Evolutionary conservation across 306 rosid species (phyloP), one percentile per base, ranked within the genome.

Genomic region (Gastrolobium bilobum): DNA sequence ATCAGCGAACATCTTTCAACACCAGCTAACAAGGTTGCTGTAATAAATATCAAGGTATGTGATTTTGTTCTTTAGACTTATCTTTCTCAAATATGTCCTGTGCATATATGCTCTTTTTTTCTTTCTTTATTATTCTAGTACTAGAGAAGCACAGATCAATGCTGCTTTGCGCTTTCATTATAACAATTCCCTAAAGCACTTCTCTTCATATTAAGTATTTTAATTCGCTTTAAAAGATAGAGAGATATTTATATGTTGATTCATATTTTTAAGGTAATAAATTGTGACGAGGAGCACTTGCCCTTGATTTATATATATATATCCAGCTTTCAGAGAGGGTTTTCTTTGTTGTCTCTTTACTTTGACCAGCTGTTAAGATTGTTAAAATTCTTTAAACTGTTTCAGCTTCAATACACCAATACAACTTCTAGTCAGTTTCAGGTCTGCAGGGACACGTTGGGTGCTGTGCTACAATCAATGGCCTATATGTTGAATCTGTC

Each of bases 381-480:
- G 79, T 44, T 88, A 56, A 65, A 39, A 42, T 44, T 43, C 56
- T 68, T 74, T 67, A 42, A 57, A 39, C 67, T 71, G 67, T 81
- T 79, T 80, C 94, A 95, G 99, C 98, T 91, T 81, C 96, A 91
- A 84, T 96, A 84, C 63, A 64, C 92, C 1, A 96, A 90, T 82
- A 85, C 97, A 59, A 89, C 83, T 80, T 79, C 97, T 76, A 97
- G 98, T 40, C 92, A 95, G 82, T 95, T 92, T 86, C 98, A 95
- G 89, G 97, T 92, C 71, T 88, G 98, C 51, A 91, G 77, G 87
- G 97, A 95, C 64, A 93, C 99, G 56, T 85, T 95, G 79, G 94
- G 91, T 51, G 99, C 99, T 63, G 92, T 95, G 91, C 87, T 92
- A 37, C 91, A 97, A 84, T 95, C 98, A 79, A 95, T 95, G 97